Conservation (phyloP, 345 rosid genomes). For the Euclidium syriacum region DNA sequence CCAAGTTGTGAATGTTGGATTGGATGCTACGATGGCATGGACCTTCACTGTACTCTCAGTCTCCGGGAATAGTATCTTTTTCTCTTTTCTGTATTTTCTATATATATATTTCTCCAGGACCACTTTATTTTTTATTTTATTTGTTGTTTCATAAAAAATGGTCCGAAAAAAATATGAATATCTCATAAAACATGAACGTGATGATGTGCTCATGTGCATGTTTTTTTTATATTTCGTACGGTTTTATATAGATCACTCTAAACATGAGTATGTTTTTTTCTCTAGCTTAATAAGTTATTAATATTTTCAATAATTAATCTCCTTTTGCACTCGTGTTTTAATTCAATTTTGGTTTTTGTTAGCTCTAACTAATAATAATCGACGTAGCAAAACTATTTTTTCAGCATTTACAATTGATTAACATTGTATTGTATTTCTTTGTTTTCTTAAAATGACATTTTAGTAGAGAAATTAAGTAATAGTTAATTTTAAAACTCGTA, state of each 20-base stretch:
- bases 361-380: background rate
- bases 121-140: background rate
- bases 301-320: background rate
- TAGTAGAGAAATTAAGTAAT: too few relatives aligned
- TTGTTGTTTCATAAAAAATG: background rate
- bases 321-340: background rate
- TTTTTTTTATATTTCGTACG: background rate
- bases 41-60: constrained; percentile 19
- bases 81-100: background rate
- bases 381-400: background rate
- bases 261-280: background rate
- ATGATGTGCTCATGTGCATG: background rate
- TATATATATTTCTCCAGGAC: constrained; percentile 7
- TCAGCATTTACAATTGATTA: background rate
- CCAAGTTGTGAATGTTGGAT: constrained; percentile 11
- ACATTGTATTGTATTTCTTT: background rate
- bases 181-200: background rate
- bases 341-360: background rate
- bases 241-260: background rate
- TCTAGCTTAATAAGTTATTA: background rate
- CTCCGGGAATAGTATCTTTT: constrained; percentile 21
- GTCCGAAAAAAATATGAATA: background rate
- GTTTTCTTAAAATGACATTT: too few relatives aligned
- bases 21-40: constrained; percentile 24
- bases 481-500: too few relatives aligned